Conservation (phyloP, 495 filamentous ascomycete species). For the Penicillium cosmopolitanum region DNA sequence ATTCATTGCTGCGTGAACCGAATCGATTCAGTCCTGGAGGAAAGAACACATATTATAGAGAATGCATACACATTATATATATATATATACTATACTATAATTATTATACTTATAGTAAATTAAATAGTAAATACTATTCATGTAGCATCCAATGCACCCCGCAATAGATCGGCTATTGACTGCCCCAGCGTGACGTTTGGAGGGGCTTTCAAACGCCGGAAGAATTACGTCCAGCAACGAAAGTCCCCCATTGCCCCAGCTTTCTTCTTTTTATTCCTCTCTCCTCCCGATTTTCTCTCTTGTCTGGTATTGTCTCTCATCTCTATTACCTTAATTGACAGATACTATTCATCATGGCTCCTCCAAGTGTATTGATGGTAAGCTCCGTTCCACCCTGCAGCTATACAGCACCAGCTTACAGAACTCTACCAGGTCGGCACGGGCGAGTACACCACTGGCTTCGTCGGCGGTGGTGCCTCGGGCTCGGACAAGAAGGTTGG, state of each 20-base stretch:
- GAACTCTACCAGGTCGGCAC: slow-evolving; percentile 65
- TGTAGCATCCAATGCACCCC: background rate
- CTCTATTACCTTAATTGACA: background rate
- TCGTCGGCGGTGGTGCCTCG: slow-evolving; percentile 76
- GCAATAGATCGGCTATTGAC: slow-evolving; percentile 36
- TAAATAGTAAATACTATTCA: background rate
- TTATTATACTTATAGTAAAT: background rate
- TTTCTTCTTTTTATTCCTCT: slow-evolving; percentile 17
- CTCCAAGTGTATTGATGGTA: slow-evolving; percentile 88
- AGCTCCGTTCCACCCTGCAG: slow-evolving; percentile 15
- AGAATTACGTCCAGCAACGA: slow-evolving; percentile 33
- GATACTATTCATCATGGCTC: slow-evolving; percentile 58
- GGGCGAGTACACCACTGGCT: slow-evolving; percentile 96
- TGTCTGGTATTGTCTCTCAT: background rate
- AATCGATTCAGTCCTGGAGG: background rate
- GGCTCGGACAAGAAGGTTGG: slow-evolving; percentile 91
- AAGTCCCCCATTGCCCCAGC: slow-evolving; percentile 1
- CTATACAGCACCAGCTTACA: slow-evolving; percentile 18
- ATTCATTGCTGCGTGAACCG: background rate
- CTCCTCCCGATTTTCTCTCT: background rate
- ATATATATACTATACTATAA: background rate
- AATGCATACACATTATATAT: too few species aligned
- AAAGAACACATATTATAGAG: too few species aligned
- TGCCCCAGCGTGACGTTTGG: slow-evolving; percentile 3
- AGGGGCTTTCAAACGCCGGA: slow-evolving; percentile 32